Conservation (phyloP, 225 moss, liverwort and hornwort species). For the Polytrichum formosum region DNA sequence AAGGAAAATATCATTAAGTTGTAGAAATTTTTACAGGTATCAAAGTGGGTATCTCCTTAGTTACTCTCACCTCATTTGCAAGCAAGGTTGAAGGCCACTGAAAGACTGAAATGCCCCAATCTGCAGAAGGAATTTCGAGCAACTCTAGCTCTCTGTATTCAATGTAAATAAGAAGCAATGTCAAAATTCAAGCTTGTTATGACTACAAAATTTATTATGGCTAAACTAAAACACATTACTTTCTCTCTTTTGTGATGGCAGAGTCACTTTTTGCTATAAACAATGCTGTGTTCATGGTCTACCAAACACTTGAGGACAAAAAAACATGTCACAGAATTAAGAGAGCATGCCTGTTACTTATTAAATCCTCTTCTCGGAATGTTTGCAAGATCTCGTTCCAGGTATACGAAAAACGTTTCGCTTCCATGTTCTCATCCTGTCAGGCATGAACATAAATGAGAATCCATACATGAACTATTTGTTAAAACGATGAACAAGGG, state of each 20-base stretch:
- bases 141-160: slow-evolving; percentile 80
- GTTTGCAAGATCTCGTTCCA: slow-evolving; percentile 90
- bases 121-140: slow-evolving; percentile 64
- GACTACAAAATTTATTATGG: too few species aligned
- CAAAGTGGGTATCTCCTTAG: neutral
- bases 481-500: too few species aligned
- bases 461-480: too few species aligned
- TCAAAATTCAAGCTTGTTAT: too few species aligned
- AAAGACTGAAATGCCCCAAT: slow-evolving; percentile 87
- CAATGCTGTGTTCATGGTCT: too few species aligned
- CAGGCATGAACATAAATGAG: neutral
- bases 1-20: too few species aligned
- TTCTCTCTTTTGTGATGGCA: too few species aligned
- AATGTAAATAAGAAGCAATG: too few species aligned
- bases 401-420: slow-evolving; percentile 69
- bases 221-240: too few species aligned
- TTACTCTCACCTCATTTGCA: slow-evolving; percentile 75
- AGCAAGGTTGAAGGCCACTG: slow-evolving; percentile 94
- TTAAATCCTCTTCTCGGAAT: slow-evolving; percentile 93
- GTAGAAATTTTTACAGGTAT: too few species aligned
- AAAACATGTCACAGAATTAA: slow-evolving; percentile 71
- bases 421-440: slow-evolving; percentile 70
- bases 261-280: too few species aligned
- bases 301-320: neutral
- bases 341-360: slow-evolving; percentile 84